Percentiles rank a stretch among this genome's conserved stretches.
phyloP scores from a whole-genome alignment of 331 rosid genomes.

The Quercus lobata region DNA sequence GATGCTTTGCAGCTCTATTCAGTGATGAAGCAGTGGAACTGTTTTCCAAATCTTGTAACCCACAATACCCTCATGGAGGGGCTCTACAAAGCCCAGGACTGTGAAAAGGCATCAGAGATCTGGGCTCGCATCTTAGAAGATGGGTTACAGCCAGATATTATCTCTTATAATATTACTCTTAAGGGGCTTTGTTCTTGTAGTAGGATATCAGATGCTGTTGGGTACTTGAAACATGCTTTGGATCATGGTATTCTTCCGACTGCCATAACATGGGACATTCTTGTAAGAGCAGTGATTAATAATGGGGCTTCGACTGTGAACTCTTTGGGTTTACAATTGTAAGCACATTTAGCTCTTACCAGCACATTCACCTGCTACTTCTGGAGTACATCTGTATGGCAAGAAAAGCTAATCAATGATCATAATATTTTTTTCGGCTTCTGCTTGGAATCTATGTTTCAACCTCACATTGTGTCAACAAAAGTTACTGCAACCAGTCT shows the following conservation, averaged over 20 bases:
- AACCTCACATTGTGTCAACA: background rate
- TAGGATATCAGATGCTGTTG: slow-evolving; percentile 63
- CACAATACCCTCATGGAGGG: slow-evolving; percentile 90
- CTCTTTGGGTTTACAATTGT: slow-evolving; percentile 12
- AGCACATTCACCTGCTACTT: slow-evolving; percentile 7
- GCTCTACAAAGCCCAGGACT: slow-evolving; percentile 63
- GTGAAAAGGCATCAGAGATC: slow-evolving; percentile 52
- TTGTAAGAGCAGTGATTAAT: slow-evolving; percentile 69
- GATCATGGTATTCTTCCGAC: slow-evolving; percentile 63
- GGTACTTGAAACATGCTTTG: slow-evolving; percentile 61
- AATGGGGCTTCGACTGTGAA: slow-evolving; percentile 25
- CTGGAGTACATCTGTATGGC: background rate
- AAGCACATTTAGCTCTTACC: slow-evolving; percentile 4
- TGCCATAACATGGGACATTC: slow-evolving; percentile 74
- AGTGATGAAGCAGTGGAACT: slow-evolving; percentile 42
- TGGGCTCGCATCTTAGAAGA: slow-evolving; percentile 52
- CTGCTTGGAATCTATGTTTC: background rate
- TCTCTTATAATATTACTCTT: slow-evolving; percentile 73
- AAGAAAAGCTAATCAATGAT: background rate
- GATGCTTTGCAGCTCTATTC: slow-evolving; percentile 65
- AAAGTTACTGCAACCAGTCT: background rate
- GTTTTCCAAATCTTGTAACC: slow-evolving; percentile 64
- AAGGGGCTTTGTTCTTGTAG: slow-evolving; percentile 76
- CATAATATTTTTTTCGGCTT: background rate
- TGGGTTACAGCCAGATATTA: slow-evolving; percentile 69